Percentiles rank a stretch among this genome's conserved stretches.
Conservation (phyloP, 164 flowering plant genomes). For the Nymphaea thermarum region DNA sequence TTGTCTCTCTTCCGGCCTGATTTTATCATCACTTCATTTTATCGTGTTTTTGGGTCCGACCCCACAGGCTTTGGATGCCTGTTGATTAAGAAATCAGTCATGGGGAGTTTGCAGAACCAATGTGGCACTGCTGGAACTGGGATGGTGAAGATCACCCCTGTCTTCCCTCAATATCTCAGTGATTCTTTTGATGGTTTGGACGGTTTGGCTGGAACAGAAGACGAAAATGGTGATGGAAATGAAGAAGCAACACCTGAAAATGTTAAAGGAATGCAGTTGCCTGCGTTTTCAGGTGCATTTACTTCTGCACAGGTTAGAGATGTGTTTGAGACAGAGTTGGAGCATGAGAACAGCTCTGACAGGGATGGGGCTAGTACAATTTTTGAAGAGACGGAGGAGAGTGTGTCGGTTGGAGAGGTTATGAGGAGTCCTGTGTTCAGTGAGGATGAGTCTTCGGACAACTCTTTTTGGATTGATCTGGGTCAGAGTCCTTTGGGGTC, state of each 20-base stretch:
- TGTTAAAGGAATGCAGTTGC: slow-evolving; percentile 33
- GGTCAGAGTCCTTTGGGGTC: slow-evolving; percentile 57
- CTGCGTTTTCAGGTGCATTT: slow-evolving; percentile 66
- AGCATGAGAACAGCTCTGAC: slow-evolving; percentile 58
- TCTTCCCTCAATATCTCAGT: slow-evolving; percentile 47
- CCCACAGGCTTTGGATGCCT: slow-evolving; percentile 92
- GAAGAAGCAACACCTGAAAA: slow-evolving; percentile 28
- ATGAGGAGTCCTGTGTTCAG: slow-evolving; percentile 66
- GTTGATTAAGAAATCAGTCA: slow-evolving; percentile 71
- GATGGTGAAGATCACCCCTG: slow-evolving; percentile 58
- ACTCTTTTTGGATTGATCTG: slow-evolving; percentile 58
- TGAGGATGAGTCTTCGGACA: slow-evolving; percentile 56
- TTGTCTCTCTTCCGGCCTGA: slow-evolving; percentile 81
- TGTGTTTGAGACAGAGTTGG: slow-evolving; percentile 57
- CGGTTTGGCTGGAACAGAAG: slow-evolving; percentile 29
- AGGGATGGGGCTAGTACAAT: slow-evolving; percentile 64
- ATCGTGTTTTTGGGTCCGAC: slow-evolving; percentile 69
- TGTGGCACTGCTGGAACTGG: slow-evolving; percentile 49
- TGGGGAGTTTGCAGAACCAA: slow-evolving; percentile 47
- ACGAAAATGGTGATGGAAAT: slow-evolving; percentile 16
- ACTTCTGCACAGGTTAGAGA: slow-evolving; percentile 59
- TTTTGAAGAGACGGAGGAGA: slow-evolving; percentile 49
- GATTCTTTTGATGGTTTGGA: slow-evolving; percentile 52
- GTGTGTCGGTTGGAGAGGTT: slow-evolving; percentile 54
- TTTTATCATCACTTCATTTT: slow-evolving; percentile 75